Percentiles rank a stretch among this genome's conserved stretches.
Conservation (phyloP, 1,284 basidiomycete genomes). For the Pterulicium gracile region DNA sequence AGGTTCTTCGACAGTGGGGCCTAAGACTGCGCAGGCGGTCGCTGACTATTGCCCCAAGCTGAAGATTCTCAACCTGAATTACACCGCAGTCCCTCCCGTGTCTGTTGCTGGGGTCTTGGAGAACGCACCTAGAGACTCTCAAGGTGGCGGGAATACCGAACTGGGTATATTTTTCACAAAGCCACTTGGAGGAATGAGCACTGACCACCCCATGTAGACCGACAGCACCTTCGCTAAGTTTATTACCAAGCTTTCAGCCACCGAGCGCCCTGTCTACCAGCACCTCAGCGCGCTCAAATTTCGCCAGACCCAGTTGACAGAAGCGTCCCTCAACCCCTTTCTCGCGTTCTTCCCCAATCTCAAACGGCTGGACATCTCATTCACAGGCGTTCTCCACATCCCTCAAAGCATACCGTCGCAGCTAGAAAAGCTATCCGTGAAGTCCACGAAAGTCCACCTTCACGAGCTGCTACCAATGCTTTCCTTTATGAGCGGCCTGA, state of each 20-base stretch:
- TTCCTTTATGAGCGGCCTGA: conserved; percentile 27
- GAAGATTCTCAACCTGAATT: conserved; percentile 44
- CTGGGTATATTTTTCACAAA: conserved; percentile 29
- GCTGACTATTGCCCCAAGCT: conserved; percentile 34
- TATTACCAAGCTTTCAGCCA: conserved; percentile 18
- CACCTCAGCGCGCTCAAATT: conserved; percentile 46
- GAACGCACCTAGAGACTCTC: conserved; percentile 34
- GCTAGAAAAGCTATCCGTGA: conserved; percentile 51
- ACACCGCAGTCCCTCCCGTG: conserved; percentile 41
- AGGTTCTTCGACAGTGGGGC: conserved; percentile 45
- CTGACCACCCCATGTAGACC: conserved; percentile 28
- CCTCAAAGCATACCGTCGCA: conserved; percentile 11
- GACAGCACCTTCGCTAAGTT: conserved; percentile 43
- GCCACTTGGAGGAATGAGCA: conserved; percentile 3
- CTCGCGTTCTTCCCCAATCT: conserved; percentile 39
- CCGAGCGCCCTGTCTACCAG: conserved; percentile 20
- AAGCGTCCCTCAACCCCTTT: conserved; percentile 31
- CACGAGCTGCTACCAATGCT: conserved; percentile 31
- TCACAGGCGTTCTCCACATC: conserved; percentile 31
- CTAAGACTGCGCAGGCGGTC: conserved; percentile 32
- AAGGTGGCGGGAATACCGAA: conserved; percentile 53
- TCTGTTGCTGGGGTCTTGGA: conserved; percentile 35
- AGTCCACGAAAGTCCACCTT: conserved; percentile 37
- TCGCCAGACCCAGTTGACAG: conserved; percentile 41
- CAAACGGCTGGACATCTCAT: conserved; percentile 49